Conservation (phyloP, 495 filamentous ascomycete species). For the Podospora australis region DNA sequence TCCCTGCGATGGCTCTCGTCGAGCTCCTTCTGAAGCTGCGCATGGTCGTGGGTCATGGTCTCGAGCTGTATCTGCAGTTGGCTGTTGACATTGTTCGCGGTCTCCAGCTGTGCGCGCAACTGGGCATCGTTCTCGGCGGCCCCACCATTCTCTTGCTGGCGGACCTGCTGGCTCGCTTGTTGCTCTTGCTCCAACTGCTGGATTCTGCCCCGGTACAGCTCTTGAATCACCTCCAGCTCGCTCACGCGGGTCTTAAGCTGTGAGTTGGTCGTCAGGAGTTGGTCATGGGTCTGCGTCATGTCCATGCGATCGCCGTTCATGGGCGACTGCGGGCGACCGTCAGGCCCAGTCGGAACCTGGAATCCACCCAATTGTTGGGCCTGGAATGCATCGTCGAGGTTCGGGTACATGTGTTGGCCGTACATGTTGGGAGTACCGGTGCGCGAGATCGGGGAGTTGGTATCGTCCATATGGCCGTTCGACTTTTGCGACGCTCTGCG, state of each 20-base stretch:
- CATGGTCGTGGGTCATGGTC: slow-evolving; percentile 33
- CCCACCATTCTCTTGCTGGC: slow-evolving; percentile 43
- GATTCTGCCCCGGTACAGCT: slow-evolving; percentile 83
- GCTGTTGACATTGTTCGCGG: slow-evolving; percentile 20
- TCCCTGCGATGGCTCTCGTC: slow-evolving; percentile 72
- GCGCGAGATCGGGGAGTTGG: slow-evolving; percentile 80
- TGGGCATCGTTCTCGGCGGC: background rate
- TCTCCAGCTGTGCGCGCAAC: background rate
- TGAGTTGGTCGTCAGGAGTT: slow-evolving; percentile 67
- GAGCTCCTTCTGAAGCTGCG: slow-evolving; percentile 52
- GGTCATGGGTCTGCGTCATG: slow-evolving; percentile 72
- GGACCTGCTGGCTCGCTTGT: slow-evolving; percentile 49
- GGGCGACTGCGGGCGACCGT: slow-evolving; percentile 58
- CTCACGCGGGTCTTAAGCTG: slow-evolving; percentile 82
- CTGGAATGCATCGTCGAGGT: slow-evolving; percentile 58
- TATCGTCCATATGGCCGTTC: slow-evolving; percentile 69
- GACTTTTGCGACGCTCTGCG: slow-evolving; percentile 66
- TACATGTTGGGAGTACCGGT: slow-evolving; percentile 73
- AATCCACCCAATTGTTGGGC: slow-evolving; percentile 34
- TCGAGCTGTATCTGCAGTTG: slow-evolving; percentile 39
- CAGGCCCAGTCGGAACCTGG: slow-evolving; percentile 39
- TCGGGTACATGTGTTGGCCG: slow-evolving; percentile 62
- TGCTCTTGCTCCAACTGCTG: slow-evolving; percentile 75
- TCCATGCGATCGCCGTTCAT: slow-evolving; percentile 68
- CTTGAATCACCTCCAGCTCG: slow-evolving; percentile 94